phyloP scores from a whole-genome alignment of 73 alveolate genomes.

The Symbiodinium natans region DNA sequence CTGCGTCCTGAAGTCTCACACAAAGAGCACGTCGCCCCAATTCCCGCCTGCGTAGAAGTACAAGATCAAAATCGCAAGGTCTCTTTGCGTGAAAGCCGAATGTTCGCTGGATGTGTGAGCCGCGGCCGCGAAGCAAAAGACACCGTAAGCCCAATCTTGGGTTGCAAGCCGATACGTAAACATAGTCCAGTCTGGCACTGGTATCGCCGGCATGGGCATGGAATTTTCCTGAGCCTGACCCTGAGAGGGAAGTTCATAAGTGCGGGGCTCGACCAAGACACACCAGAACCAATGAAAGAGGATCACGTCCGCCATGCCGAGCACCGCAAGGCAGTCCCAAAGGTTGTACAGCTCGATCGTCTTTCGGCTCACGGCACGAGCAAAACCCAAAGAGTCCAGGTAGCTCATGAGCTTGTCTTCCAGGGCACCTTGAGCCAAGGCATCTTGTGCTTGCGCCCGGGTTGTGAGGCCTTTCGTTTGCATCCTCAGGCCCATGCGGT shows the following conservation, averaged over 20 bases:
- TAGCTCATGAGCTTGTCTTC: not conserved
- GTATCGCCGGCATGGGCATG: constrained; percentile 40
- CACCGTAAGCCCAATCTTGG: constrained; percentile 92
- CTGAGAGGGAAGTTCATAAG: not conserved
- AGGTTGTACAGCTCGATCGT: constrained; percentile 8
- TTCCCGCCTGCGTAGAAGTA: constrained; percentile 83
- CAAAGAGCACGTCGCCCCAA: too few relatives aligned
- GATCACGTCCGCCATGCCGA: constrained; percentile 49
- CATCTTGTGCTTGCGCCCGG: constrained; percentile 54
- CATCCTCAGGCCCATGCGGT: constrained; percentile 39
- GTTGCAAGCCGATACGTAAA: constrained; percentile 46
- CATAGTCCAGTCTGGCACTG: constrained; percentile 36
- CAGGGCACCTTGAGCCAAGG: constrained; percentile 17
- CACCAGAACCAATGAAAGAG: constrained; percentile 82
- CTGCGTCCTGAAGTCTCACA: too few relatives aligned
- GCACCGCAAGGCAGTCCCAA: constrained; percentile 37
- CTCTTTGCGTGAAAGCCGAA: constrained; percentile 30
- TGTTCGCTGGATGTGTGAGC: constrained; percentile 9
- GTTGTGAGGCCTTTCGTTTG: constrained; percentile 37
- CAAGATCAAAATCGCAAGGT: constrained; percentile 36
- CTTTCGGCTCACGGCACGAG: constrained; percentile 33
- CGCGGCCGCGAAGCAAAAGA: constrained; percentile 44
- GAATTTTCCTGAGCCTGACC: not conserved
- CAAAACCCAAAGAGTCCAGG: constrained; percentile 75
- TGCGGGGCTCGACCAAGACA: constrained; percentile 66